Evolutionary conservation across 345 rosid genomes (phyloP), one percentile per base, ranked within the genome.

Genomic region (Physaria fendleri): DNA sequence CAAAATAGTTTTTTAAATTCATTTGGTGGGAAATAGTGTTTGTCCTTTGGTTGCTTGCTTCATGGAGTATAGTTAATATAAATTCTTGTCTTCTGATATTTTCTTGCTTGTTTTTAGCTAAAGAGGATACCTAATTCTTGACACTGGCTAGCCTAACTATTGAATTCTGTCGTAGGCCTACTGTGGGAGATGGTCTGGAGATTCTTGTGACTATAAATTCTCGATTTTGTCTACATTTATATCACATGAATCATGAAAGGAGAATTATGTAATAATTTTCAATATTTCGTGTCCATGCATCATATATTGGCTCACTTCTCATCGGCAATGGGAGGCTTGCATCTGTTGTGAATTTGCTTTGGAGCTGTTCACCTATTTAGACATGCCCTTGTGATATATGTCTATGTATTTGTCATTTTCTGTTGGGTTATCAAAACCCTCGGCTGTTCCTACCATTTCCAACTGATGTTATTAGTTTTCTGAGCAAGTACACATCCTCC

Each of bases 351-450:
- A 59, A 50, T 52, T 39, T 58, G 58, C 60, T 48, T 69, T 5
- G 45, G 62, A 65, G 62, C 61, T 71, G 67, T 75, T 59, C 59
- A 41, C 59, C 53, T 47, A 63, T 58, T 58, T 44, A 44, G 37
- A n/a, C 55, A 56, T 57, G 21, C 39, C 40, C 51, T 38, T 71
- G 50, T 66, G 64, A 53, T 30, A 25, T 46, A 32, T 52, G 54
- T 53, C 20, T 45, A 13, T 56, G 39, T 69, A 29, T 52, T 32
- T 69, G 58, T 70, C 16, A 47, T 56, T 62, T 24, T 67, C 62
- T 61, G 72, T 29, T 69, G 59, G 65, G 64, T 67, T 58, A 58
- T 71, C 59, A 57, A 66, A 71, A 71, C 68, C 64, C 28, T 66
- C 51, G 6, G 65, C 62, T 57, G 53, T 37, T 64, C 69, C 62